Evolutionary conservation across 163 green algal genomes (phyloP), one percentile per base, ranked within the genome.

Genomic region (Chloromonas sp.): DNA sequence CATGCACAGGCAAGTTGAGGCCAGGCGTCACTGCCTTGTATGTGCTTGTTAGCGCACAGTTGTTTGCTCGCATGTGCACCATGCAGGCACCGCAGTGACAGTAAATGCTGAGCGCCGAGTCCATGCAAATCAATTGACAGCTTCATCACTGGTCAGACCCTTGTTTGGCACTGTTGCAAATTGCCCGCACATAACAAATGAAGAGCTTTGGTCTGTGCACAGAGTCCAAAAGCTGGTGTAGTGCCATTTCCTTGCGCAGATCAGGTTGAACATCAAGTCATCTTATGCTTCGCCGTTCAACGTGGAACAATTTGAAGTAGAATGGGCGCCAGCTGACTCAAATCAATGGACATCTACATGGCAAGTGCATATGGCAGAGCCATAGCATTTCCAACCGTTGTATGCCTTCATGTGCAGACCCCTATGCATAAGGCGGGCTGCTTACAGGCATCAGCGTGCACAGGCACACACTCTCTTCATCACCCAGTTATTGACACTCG

Each of bases 251-350:
- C 66, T 11, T n/a, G 11, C 66, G 3, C 83, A 89, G 86, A 89
- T 89, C 58, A 83, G 86, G 14, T 80, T 89, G 1, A 76, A 86
- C 60, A 89, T 89, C 1, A 82, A 86, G 60, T 85, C 79, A 14
- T 70, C 58, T n/a, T 86, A 83, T 60, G 74, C 86, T 3, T 89
- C 86, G 15, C 86, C 86, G 57, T 89, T 89, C 71, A 89, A 89
- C n/a, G 71, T 87, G 36, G 86, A 89, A 80, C 78, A 83, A 58
- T 89, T 89, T 61, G 86, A 89, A 66, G 86, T 89, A 58, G 86
- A 89, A 80, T 89, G 86, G 86, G 71, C 83, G 8, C 79, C 83
- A 58, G 79, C 60, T 58, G 15, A 14, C 11, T 70, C 79, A 2
- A 13, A 70, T 13, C 2, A 71, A 59, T 82, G 79, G 79, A 57